phyloP scores from a whole-genome alignment of 805 yeast species.

The Lipomyces oligophaga region DNA sequence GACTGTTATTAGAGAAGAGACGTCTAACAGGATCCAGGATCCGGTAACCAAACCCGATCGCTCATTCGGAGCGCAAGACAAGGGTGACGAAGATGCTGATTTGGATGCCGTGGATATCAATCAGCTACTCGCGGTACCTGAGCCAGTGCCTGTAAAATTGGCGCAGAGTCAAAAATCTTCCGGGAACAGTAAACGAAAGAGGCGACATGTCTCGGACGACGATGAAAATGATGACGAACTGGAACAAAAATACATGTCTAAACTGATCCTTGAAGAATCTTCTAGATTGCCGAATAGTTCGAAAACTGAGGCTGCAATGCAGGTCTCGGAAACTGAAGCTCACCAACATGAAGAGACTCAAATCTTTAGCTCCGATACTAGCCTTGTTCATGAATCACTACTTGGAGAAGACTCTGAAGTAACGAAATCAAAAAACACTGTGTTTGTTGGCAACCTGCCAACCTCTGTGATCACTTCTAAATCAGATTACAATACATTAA shows the following conservation, averaged over 20 bases:
- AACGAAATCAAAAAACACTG: conserved; percentile 35
- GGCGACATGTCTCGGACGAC: conserved; percentile 16
- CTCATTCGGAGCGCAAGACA: conserved; percentile 4
- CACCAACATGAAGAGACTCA: no score
- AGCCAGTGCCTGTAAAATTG: no score
- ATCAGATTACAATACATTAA: conserved; percentile 20
- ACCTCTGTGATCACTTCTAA: conserved; percentile 34
- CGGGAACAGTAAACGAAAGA: conserved; percentile 21
- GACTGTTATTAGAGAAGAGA: no score
- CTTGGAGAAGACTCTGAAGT: conserved; percentile 41
- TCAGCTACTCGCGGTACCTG: no score
- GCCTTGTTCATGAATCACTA: conserved; percentile 32
- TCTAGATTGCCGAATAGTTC: conserved; percentile 2
- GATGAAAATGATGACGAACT: conserved; percentile 15
- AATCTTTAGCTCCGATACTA: no score
- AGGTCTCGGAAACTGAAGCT: conserved; percentile 33
- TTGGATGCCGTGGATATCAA: conserved; percentile 5
- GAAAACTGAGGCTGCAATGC: conserved; percentile 26
- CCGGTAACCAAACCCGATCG: conserved; percentile 15
- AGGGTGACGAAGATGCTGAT: conserved; percentile 1
- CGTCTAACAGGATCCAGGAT: not conserved
- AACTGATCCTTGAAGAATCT: conserved; percentile 1
- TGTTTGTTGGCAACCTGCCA: conserved; percentile 85
- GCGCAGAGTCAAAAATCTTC: no score
- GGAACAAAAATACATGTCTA: conserved; percentile 14